phyloP scores from a whole-genome alignment of 169 alveolate species.

The Plasmodium fragile region DNA sequence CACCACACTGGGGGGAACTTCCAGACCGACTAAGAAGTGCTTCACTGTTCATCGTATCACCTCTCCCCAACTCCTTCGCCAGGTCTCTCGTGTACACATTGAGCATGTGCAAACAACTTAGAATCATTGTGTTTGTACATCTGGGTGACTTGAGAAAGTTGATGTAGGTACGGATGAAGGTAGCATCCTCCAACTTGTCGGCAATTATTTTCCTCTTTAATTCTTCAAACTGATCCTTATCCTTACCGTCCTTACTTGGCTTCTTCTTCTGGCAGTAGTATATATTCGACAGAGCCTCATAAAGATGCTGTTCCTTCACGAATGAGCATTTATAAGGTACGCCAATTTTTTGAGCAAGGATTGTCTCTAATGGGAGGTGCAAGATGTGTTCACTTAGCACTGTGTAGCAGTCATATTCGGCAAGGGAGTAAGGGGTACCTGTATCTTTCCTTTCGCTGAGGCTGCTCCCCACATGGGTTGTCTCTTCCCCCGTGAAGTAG shows the following conservation, averaged over 20 bases:
- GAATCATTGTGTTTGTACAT: neutral
- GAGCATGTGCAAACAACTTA: neutral
- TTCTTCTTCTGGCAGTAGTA: slow-evolving; percentile 55
- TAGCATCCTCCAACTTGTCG: slow-evolving; percentile 10
- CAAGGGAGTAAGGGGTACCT: neutral
- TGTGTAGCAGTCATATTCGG: neutral
- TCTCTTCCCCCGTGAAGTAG: neutral
- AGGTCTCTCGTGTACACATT: neutral
- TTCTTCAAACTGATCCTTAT: slow-evolving; percentile 17
- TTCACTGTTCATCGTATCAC: neutral
- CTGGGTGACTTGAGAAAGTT: neutral
- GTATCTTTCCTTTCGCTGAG: neutral
- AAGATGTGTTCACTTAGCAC: slow-evolving; percentile 10
- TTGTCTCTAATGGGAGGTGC: slow-evolving; percentile 29
- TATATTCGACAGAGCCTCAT: slow-evolving; percentile 8
- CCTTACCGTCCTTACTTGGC: slow-evolving; percentile 17
- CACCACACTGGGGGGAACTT: neutral
- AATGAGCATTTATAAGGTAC: neutral
- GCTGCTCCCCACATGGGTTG: neutral
- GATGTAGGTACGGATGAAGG: neutral
- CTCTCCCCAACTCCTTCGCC: neutral
- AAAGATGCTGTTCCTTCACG: neutral
- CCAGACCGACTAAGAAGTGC: neutral
- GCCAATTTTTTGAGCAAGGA: slow-evolving; percentile 20
- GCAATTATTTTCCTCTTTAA: slow-evolving; percentile 22